Evolutionary conservation across 2,329 filamentous ascomycete species (phyloP).

Genomic region (Talaromyces sp.): DNA sequence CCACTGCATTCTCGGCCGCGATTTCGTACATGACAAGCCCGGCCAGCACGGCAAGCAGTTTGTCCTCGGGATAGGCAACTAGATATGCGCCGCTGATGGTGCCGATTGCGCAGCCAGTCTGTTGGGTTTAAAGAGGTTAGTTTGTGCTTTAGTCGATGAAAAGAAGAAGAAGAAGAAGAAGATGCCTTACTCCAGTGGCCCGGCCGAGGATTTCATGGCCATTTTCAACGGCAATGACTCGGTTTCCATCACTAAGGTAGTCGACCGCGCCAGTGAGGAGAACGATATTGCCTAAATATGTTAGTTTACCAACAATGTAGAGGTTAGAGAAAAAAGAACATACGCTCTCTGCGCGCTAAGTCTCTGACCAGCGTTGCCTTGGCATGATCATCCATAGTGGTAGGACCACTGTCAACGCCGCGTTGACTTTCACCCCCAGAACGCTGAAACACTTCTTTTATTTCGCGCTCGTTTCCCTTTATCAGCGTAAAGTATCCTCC

Average conservation of each 20-base stretch:
- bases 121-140: neutral
- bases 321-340: slow-evolving; percentile 23
- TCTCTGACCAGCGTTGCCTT: slow-evolving; percentile 59
- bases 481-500: slow-evolving; percentile 79
- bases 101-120: slow-evolving; percentile 78
- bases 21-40: slow-evolving; percentile 75
- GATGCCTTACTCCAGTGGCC: slow-evolving; percentile 38
- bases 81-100: slow-evolving; percentile 74
- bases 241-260: slow-evolving; percentile 68
- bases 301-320: neutral
- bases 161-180: neutral
- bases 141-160: neutral
- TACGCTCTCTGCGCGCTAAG: slow-evolving; percentile 62
- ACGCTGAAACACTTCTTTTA: slow-evolving; percentile 63
- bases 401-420: slow-evolving; percentile 74
- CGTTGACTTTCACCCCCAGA: slow-evolving; percentile 58
- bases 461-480: slow-evolving; percentile 91
- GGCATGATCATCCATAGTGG: slow-evolving; percentile 50
- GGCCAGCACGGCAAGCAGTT: slow-evolving; percentile 67
- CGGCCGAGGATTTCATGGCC: slow-evolving; percentile 60
- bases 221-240: slow-evolving; percentile 66
- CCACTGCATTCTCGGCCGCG: slow-evolving; percentile 65
- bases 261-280: slow-evolving; percentile 80
- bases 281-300: slow-evolving; percentile 54
- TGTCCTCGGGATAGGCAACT: slow-evolving; percentile 59